Base-by-base conservation (phyloP, 2,329 filamentous ascomycete species). In the Fusarium torreyae region DNA sequence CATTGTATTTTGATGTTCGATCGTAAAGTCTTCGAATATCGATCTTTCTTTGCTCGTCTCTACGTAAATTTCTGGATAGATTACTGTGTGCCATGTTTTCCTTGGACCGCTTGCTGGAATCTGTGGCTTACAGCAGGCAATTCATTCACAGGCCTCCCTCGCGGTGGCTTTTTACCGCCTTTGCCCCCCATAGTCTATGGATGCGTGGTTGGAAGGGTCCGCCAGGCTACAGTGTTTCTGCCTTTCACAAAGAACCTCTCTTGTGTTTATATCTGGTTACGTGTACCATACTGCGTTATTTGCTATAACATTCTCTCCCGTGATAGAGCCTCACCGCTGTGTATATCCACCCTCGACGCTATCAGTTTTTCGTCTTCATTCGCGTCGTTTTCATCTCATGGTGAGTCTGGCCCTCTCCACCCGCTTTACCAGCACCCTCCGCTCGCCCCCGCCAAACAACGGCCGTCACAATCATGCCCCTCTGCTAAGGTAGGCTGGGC, bases 361-460 rank as follows among this genome's bases (percentile, higher is more conserved):
- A 55, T 60, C 34, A 26, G 42, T 26, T 38, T 24, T 51, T 62
- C 45, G 51, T 50, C 52, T 50, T 26, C 54, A 22, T 40, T 46
- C 48, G 61, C 48, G 61, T 51, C 52, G 42, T 39, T 69, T 31
- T 18, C 66, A 60, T 62, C 53, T 68, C 55, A 72, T 70, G 69
- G 70, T 72, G 63, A 72, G 70, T 50, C 22, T 52, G 42, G 49
- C 69, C 26, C 46, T 53, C 50, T 55, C 62, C 58, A 53, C 56
- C 50, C 55, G 34, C 66, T 57, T 58, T 50, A 20, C 40, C 57
- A 58, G 56, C 55, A 38, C 57, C 36, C 49, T 70, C 46, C 53
- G 59, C 58, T 53, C 38, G 53, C 56, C 45, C 65, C 48, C 57
- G 48, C 62, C 60, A 53, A 49, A 55, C 36, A 57, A 49, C 53